Percentiles rank a stretch among this genome's conserved stretches.
Evolutionary conservation across 352 stramenopile species (phyloP).

Genomic region (Globisporangium spinosum): DNA sequence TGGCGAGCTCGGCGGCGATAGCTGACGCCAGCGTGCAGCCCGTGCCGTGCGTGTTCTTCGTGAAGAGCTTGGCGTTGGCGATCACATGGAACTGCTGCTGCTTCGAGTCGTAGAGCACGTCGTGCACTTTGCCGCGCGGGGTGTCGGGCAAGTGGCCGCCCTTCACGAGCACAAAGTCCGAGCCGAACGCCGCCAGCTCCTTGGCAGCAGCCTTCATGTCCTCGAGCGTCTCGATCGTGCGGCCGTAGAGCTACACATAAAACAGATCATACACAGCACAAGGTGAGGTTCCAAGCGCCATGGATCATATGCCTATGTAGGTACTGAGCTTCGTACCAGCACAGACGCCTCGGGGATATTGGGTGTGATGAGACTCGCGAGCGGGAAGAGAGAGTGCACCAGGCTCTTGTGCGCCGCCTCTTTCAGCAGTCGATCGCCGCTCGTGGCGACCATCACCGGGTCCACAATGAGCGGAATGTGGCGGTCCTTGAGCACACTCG

Average conservation of each 20-base stretch:
- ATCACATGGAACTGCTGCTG: slow-evolving; percentile 29
- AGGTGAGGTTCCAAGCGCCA: not conserved
- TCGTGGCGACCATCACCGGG: slow-evolving; percentile 93
- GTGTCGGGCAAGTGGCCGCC: slow-evolving; percentile 74
- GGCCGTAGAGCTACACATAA: slow-evolving; percentile 28
- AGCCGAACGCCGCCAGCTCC: slow-evolving; percentile 65
- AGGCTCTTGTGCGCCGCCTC: slow-evolving; percentile 67
- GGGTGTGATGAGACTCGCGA: slow-evolving; percentile 88
- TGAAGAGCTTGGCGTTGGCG: slow-evolving; percentile 32
- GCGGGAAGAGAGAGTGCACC: slow-evolving; percentile 80
- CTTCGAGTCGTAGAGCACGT: slow-evolving; percentile 34
- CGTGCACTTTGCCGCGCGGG: slow-evolving; percentile 19
- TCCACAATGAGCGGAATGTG: slow-evolving; percentile 82
- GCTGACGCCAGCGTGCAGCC: slow-evolving; percentile 92
- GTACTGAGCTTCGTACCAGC: slow-evolving; percentile 43
- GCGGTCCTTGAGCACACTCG: slow-evolving; percentile 44
- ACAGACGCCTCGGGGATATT: slow-evolving; percentile 93
- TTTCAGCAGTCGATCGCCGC: slow-evolving; percentile 78
- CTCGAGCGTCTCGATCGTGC: slow-evolving; percentile 40
- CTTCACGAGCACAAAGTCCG: slow-evolving; percentile 88
- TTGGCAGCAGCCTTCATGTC: slow-evolving; percentile 74
- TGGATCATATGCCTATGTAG: not conserved
- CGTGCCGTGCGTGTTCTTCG: slow-evolving; percentile 74
- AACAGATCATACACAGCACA: not conserved
- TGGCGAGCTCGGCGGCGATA: slow-evolving; percentile 87